Percentiles rank a stretch among this genome's conserved stretches.
These are phyloP conservation scores for Saccharomyces hybrid DNA, from an alignment of 1,139 yeast species.

Conservation along the genomic window DNA sequence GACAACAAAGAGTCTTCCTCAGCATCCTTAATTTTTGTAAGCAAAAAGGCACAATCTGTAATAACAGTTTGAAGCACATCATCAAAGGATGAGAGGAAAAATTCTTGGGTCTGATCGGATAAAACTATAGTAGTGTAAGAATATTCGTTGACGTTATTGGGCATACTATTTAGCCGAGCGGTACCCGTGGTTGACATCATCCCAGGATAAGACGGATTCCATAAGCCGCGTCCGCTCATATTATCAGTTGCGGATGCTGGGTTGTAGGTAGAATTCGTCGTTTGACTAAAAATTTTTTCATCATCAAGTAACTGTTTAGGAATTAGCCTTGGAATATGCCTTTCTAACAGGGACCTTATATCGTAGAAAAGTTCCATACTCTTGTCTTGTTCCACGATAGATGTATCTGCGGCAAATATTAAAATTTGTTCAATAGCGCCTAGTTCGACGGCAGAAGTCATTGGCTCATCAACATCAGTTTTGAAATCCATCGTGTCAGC, in stretches of 20 bases:
- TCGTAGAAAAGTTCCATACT: constrained; percentile 49
- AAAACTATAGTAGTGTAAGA: constrained; percentile 9
- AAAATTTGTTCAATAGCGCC: constrained; percentile 81
- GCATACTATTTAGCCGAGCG: neutral
- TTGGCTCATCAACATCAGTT: constrained; percentile 42
- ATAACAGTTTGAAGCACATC: constrained; percentile 54
- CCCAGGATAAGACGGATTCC: constrained; percentile 16
- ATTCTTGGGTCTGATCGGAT: constrained; percentile 21
- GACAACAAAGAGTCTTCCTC: constrained; percentile 79
- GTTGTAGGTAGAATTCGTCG: neutral
- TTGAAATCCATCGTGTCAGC: constrained; percentile 38
- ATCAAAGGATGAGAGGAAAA: constrained; percentile 36
- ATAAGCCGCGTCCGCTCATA: constrained; percentile 3
- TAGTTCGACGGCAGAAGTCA: constrained; percentile 44
- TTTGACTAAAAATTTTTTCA: constrained; percentile 24
- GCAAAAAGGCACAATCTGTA: constrained; percentile 65
- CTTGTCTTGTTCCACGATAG: constrained; percentile 34
- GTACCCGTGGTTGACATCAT: neutral
- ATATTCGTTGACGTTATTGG: neutral
- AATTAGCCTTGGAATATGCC: constrained; percentile 48
- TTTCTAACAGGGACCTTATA: constrained; percentile 59
- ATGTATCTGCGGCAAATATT: constrained; percentile 61
- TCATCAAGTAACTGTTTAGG: constrained; percentile 42
- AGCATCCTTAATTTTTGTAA: constrained; percentile 71
- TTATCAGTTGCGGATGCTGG: neutral